Evolutionary conservation across 495 filamentous ascomycete genomes (phyloP).

Genomic region (Corynascus novoguineensis): DNA sequence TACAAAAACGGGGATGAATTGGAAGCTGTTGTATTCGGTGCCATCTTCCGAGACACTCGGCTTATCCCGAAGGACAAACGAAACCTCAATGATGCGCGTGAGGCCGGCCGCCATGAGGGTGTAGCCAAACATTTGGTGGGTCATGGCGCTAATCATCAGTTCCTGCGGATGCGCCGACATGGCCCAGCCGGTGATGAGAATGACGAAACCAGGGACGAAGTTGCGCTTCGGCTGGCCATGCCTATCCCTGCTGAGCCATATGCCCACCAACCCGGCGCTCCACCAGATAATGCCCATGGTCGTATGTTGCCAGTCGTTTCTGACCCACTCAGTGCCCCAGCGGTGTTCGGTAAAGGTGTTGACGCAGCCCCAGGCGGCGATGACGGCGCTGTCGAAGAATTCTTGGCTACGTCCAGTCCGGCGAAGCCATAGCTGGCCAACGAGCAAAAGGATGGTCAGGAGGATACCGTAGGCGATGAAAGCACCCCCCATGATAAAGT

Average conservation of each 20-base stretch:
- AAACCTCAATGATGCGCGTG: constrained; percentile 82
- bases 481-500: constrained; percentile 97
- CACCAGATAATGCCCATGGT: constrained; percentile 98
- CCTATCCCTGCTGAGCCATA: constrained; percentile 82
- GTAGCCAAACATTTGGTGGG: constrained; percentile 91
- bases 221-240: constrained; percentile 87
- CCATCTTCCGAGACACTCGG: constrained; percentile 51
- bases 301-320: constrained; percentile 94
- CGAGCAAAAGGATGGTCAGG: constrained; percentile 78
- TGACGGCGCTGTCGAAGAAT: constrained; percentile 91
- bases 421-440: constrained; percentile 82
- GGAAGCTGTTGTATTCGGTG: constrained; percentile 72
- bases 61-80: constrained; percentile 75
- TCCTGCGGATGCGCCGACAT: constrained; percentile 87
- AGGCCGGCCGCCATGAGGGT: constrained; percentile 87
- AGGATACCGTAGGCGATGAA: constrained; percentile 93
- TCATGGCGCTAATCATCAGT: constrained; percentile 76
- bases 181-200: constrained; percentile 88
- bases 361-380: constrained; percentile 89
- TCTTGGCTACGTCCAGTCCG: constrained; percentile 86
- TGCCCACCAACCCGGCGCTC: constrained; percentile 82
- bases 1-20: constrained; percentile 87
- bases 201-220: constrained; percentile 83
- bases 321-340: constrained; percentile 87
- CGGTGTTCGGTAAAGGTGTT: constrained; percentile 98